Conservation (phyloP, 495 filamentous ascomycete species). For the Ascodesmis nigricans region DNA sequence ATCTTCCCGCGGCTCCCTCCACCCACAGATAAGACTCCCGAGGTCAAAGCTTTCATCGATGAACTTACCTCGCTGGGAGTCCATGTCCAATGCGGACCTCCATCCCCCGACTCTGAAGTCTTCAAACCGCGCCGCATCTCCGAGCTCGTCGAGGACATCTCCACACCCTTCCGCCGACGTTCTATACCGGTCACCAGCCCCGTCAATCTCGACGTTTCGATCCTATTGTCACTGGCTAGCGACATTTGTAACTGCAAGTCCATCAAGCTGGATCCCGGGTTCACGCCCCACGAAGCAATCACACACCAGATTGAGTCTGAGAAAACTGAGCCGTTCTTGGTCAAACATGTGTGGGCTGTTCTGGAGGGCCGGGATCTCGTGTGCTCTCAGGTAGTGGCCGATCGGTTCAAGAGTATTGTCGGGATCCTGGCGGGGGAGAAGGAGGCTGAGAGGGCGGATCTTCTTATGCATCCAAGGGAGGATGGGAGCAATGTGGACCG, state of each 20-base stretch:
- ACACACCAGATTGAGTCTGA: constrained; percentile 23
- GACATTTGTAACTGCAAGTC: constrained; percentile 25
- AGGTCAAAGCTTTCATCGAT: constrained; percentile 35
- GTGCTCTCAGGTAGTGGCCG: constrained; percentile 22
- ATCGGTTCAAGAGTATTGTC: constrained; percentile 25
- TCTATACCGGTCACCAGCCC: constrained; percentile 15
- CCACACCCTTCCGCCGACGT: constrained; percentile 1
- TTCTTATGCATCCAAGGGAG: constrained; percentile 23
- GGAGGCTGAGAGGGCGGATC: constrained; percentile 22
- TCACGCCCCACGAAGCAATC: constrained; percentile 23
- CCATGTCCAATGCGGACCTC: constrained; percentile 26
- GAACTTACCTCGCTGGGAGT: constrained; percentile 35
- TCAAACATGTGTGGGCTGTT: constrained; percentile 23
- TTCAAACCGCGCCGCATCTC: neutral
- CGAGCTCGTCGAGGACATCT: neutral
- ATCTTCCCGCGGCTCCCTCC: constrained; percentile 37
- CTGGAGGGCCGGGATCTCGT: constrained; percentile 23
- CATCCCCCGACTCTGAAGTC: neutral
- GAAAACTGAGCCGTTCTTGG: constrained; percentile 20
- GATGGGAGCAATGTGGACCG: constrained; percentile 2
- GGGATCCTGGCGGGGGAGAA: constrained; percentile 23
- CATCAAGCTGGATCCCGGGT: constrained; percentile 18
- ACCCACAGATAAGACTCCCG: constrained; percentile 25
- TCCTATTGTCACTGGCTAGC: constrained; percentile 24
- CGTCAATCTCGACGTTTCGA: constrained; percentile 26